Evolutionary conservation across 2,329 filamentous ascomycete genomes (phyloP).

Genomic region (Xylaria sp.): DNA sequence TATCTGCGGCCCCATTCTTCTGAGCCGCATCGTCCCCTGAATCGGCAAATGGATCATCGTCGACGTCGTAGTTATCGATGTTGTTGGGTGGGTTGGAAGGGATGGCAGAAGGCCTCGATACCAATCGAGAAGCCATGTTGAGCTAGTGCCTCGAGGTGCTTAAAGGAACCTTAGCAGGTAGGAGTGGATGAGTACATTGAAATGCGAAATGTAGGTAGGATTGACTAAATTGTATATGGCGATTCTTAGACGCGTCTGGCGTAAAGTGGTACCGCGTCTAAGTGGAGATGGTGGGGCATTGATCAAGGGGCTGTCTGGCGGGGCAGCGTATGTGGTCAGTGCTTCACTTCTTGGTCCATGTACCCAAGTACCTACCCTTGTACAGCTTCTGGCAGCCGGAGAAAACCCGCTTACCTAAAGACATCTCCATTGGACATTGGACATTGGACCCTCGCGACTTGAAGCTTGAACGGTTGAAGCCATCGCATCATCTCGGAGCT

Average conservation of each 20-base stretch:
- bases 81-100: constrained; percentile 66
- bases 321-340: constrained; percentile 26
- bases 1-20: constrained; percentile 38
- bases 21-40: constrained; percentile 55
- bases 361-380: neutral
- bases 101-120: constrained; percentile 33
- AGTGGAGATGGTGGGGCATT: constrained; percentile 28
- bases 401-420: constrained; percentile 48
- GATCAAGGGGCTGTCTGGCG: neutral
- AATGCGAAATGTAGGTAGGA: neutral
- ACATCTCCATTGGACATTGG: neutral
- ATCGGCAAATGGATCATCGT: constrained; percentile 57
- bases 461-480: constrained; percentile 37
- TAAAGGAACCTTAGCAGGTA: neutral
- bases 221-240: neutral
- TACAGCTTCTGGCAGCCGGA: constrained; percentile 24
- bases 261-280: constrained; percentile 24
- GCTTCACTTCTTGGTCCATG: constrained; percentile 7
- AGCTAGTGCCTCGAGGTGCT: neutral
- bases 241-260: constrained; percentile 22
- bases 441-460: constrained; percentile 41
- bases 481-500: constrained; percentile 32
- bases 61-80: constrained; percentile 81
- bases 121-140: constrained; percentile 47
- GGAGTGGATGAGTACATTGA: neutral